Base-by-base conservation (phyloP, 345 rosid genomes). In the Populus ilicifolia region DNA sequence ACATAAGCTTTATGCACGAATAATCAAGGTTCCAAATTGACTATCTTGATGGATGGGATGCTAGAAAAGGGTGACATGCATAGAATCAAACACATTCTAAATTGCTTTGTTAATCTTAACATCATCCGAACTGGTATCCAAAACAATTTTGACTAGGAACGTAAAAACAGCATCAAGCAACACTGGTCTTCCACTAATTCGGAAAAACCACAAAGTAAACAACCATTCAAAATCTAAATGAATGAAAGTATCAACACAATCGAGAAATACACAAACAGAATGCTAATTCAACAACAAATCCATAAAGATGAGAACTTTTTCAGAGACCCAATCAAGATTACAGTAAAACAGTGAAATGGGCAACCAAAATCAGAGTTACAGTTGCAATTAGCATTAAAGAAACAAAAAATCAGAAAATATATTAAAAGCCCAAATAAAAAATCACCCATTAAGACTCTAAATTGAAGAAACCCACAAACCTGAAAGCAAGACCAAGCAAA, bases 401-500 rank as follows among this genome's bases (percentile, higher is more conserved):
- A n/a, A 52, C 59, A 52, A 52, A 52, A 18, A 52, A 59, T n/a
- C 5, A 59, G 25, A 59, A n/a, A 59, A 56, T 3, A 59, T 8
- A 1, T 63, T 17, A 50, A 59, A 41, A 39, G 41, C 27, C 59
- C 75, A 79, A 80, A 71, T 4, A 56, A 63, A 50, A 39, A 46
- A 6, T 1, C 38, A 23, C 52, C 13, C 20, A 29, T 29, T 10
- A 6, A 5, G 13, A 20, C 20, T 66, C 43, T 46, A 27, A 43
- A 71, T 20, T 29, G 71, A 79, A 63, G 35, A 23, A 77, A 67
- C 71, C 21, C 38, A 80, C 79, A 23, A 82, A 94, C 98, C 98
- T 94, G 97, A 64, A 89, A 78, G 75, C 76, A 88, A 73, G 94
- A 93, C 99, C 98, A 95, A 76, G 83, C 84, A 75, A 95, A 92